phyloP scores from a whole-genome alignment of 352 stramenopile genomes.

The Globisporangium nodosum region DNA sequence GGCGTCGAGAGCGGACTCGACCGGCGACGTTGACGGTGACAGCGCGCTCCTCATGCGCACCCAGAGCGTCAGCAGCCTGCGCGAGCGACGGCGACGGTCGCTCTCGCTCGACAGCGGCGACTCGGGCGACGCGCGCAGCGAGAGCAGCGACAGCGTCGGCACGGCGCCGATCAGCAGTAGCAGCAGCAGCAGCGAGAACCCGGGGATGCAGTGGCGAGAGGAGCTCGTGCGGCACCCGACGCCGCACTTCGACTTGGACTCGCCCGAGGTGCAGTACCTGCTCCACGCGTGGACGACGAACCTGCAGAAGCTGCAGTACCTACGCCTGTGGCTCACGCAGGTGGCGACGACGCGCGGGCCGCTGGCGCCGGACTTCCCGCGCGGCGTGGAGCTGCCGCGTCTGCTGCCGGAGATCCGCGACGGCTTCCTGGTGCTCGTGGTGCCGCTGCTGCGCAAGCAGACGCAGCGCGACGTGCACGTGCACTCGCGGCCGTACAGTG shows the following conservation, averaged over 20 bases:
- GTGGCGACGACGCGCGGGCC: constrained; percentile 28
- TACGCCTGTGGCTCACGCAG: constrained; percentile 60
- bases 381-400: constrained; percentile 62
- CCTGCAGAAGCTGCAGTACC: constrained; percentile 58
- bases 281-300: constrained; percentile 62
- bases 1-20: background rate
- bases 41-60: background rate
- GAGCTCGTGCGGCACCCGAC: constrained; percentile 68
- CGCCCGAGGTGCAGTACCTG: constrained; percentile 67
- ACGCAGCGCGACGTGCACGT: constrained; percentile 57
- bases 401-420: constrained; percentile 66
- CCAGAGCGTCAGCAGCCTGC: background rate
- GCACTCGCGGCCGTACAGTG: constrained; percentile 56
- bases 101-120: constrained; percentile 8
- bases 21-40: background rate
- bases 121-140: background rate
- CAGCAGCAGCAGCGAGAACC: constrained; percentile 7
- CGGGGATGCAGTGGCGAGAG: constrained; percentile 33
- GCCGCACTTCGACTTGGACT: constrained; percentile 67
- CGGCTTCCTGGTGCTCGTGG: constrained; percentile 66
- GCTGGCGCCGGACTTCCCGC: constrained; percentile 46
- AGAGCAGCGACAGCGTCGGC: constrained; percentile 14
- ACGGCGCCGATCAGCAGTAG: background rate
- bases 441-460: constrained; percentile 73
- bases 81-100: background rate